phyloP scores from a whole-genome alignment of 1,284 basidiomycete species.

The Stereum hirsutum region DNA sequence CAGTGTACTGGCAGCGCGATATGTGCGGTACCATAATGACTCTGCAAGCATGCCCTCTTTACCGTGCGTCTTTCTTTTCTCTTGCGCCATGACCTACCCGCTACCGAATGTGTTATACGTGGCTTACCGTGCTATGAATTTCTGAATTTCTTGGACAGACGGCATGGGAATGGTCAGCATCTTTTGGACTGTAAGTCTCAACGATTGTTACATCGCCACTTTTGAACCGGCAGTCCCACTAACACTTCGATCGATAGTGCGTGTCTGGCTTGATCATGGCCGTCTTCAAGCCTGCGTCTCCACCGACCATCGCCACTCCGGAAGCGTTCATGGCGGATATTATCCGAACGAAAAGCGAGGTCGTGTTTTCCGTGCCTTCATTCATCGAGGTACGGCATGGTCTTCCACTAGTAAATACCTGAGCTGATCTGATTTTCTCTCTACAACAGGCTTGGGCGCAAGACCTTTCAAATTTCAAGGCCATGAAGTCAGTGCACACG shows the following conservation, averaged over 20 bases:
- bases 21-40: too few relatives aligned
- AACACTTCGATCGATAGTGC: neutral
- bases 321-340: conserved; percentile 1
- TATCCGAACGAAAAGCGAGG: conserved; percentile 11
- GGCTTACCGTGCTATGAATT: too few relatives aligned
- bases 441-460: conserved; percentile 3
- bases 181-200: neutral
- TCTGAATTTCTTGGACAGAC: neutral
- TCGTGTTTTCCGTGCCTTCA: conserved; percentile 16
- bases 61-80: neutral
- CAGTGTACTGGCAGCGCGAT: too few relatives aligned
- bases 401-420: too few relatives aligned
- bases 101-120: neutral
- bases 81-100: neutral
- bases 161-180: neutral
- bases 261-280: neutral
- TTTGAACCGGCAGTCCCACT: neutral
- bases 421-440: too few relatives aligned
- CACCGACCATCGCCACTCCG: conserved; percentile 1
- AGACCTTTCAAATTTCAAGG: neutral
- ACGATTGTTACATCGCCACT: too few relatives aligned
- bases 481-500: neutral
- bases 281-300: neutral
- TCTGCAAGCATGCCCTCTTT: too few relatives aligned
- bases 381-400: conserved; percentile 19